Base-by-base conservation (phyloP, 352 stramenopile genomes). In the Pythium coloratum region DNA sequence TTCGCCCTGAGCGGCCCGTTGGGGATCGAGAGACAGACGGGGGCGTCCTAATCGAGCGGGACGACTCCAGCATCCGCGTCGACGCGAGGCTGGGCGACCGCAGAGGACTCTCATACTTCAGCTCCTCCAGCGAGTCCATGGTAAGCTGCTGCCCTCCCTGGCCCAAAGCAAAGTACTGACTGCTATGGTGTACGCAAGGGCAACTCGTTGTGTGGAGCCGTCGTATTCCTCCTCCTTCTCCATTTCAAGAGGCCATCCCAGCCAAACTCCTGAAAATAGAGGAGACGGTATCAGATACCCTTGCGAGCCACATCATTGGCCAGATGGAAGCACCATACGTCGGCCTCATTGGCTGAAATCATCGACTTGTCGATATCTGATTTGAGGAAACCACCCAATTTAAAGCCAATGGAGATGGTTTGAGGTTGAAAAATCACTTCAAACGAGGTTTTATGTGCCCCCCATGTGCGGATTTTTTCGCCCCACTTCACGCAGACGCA, bases 401-500 rank as follows among this genome's bases (percentile, higher is more conserved):
- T 40, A 42, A 38, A 51, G 33, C 64, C 64, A 70, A 70, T 70
- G 16, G 10, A 24, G 40, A 24, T 13, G 3, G 40, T 49, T 24
- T 49, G 40, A 71, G 58, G 64, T 66, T 66, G 61, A 58, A 46
- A 24, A 34, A 14, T 1, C 40, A 53, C 59, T 67, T 64, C 53
- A 72, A 67, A 68, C 55, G 66, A 72, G 66, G 66, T 72, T 72
- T 69, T 68, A 54, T 18, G 0, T 12, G 2, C 30, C 33, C 20
- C 18, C 18, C 16, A 38, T 38, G n/a, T 36, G 46, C 46, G 61
- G 59, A 66, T 73, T 73, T 73, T 73, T 69, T 66, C 60, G 38
- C 67, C 61, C 67, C 61, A 66, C 67, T 73, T 68, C 67, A 69
- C 67, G 60, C 61, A 73, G 55, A 73, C 61, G 60, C 55, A 59